Percentiles rank a stretch among this genome's conserved stretches.
These are phyloP conservation scores for Telopea speciosissima DNA, from an alignment of 177 flowering plant genomes.

Conservation along the genomic window DNA sequence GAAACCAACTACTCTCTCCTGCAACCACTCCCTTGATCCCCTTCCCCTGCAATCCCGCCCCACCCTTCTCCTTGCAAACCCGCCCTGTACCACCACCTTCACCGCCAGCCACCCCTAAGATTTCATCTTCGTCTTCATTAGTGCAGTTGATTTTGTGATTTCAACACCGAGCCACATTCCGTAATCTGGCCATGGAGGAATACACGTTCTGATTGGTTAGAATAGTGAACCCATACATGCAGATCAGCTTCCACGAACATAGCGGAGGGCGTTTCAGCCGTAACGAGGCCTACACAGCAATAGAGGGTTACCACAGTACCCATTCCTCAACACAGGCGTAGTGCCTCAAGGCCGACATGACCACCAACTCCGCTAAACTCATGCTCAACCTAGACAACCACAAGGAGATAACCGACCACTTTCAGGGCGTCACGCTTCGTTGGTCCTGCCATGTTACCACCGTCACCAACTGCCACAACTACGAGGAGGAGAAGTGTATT, in stretches of 20 bases:
- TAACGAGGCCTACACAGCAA: conserved; percentile 37
- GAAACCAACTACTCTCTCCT: too few relatives aligned
- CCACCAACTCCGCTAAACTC: conserved; percentile 22
- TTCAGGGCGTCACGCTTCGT: conserved; percentile 34
- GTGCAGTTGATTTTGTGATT: too few relatives aligned
- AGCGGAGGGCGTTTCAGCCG: conserved; percentile 24
- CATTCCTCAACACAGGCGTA: conserved; percentile 29
- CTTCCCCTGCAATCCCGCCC: too few relatives aligned
- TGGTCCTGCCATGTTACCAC: conserved; percentile 32
- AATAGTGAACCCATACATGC: conserved; percentile 37
- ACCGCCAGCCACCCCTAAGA: too few relatives aligned
- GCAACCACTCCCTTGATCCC: too few relatives aligned
- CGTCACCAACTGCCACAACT: conserved; percentile 4
- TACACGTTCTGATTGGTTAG: conserved; percentile 12
- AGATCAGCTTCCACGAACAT: conserved; percentile 44
- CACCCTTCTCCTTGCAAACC: too few relatives aligned
- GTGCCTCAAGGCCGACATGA: conserved; percentile 42
- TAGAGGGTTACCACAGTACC: conserved; percentile 24
- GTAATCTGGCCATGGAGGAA: too few relatives aligned
- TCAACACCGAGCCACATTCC: too few relatives aligned
- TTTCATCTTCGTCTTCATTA: too few relatives aligned
- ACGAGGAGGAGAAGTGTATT: conserved; percentile 18
- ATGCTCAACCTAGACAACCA: conserved; percentile 53
- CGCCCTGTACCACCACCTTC: too few relatives aligned
- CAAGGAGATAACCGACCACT: conserved; percentile 49